Evolutionary conservation across 352 stramenopile genomes (phyloP), one percentile per base, ranked within the genome.

Genomic region (Globisporangium orthogonon): DNA sequence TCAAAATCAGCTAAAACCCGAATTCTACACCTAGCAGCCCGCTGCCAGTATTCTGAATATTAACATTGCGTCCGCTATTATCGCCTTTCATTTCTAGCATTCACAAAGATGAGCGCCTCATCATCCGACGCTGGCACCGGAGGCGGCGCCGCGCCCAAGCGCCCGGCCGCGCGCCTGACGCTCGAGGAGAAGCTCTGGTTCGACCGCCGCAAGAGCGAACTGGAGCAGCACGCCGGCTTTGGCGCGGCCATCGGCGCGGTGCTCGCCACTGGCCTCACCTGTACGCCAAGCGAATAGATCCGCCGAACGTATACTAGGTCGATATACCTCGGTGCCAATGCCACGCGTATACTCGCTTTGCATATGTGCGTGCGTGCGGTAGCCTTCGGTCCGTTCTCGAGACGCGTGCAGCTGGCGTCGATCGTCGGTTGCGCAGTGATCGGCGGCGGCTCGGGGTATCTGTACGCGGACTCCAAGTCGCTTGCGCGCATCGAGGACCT

Each of bases 141-240:
- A 13, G 50, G 7, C 14, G 14, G 49, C 35, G 53, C 52, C 23
- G 45, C 28, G 7, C 28, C 59, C 18, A 55, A 57, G 60, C 57
- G 56, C 28, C 43, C 52, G 52, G 40, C 55, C 35, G 62, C 61
- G 59, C 80, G 75, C 17, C 68, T 89, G 50, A 90, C 80, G 50
- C 71, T 93, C 30, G 83, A 93, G 62, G 83, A 93, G 63, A 91
- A 91, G 58, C 56, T 90, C 35, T 93, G 83, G 83, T 86, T 85
- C 54, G 80, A 93, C 48, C 78, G 77, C 46, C 78, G 83, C 65
- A 67, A 73, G 56, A 76, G 54, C 18, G 80, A 91, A 57, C 54
- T 93, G 37, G 63, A 89, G 67, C 77, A 88, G 52, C 88, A 75
- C 65, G 65, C 73, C 2, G 69, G 69, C 13, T 74, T 93, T 14